Percentiles rank a stretch among this genome's conserved stretches.
phyloP scores from a whole-genome alignment of 768 basidiomycete species.

The Candolleomyces eurysporus region DNA sequence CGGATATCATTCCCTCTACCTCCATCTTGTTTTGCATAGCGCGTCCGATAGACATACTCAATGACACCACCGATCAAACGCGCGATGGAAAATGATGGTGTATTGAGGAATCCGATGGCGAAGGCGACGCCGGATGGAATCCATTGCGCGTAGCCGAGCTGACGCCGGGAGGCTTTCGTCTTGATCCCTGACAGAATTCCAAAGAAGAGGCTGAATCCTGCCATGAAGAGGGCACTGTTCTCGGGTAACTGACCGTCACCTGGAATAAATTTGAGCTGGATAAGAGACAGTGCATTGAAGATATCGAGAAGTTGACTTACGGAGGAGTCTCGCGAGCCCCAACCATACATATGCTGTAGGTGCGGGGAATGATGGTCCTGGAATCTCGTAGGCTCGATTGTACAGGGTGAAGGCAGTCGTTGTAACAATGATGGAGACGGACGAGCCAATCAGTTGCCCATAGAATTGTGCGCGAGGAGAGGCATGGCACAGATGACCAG shows the following conservation, averaged over 20 bases:
- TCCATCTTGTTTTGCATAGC: conserved; percentile 40
- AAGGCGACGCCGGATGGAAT: conserved; percentile 94
- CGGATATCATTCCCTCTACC: conserved; percentile 54
- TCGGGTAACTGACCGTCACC: conserved; percentile 79
- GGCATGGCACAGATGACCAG: conserved; percentile 88
- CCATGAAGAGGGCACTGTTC: conserved; percentile 76
- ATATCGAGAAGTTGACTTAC: conserved; percentile 18
- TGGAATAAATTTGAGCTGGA: too few relatives aligned
- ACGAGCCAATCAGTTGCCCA: conserved; percentile 88
- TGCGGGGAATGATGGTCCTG: conserved; percentile 93
- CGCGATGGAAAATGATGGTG: conserved; percentile 91
- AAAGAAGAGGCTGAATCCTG: conserved; percentile 71
- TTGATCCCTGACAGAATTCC: conserved; percentile 66
- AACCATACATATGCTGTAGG: conserved; percentile 96
- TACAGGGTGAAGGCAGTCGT: conserved; percentile 87
- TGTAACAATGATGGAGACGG: conserved; percentile 85
- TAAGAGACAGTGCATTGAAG: too few relatives aligned
- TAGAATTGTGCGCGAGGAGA: conserved; percentile 94
- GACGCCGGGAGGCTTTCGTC: conserved; percentile 49
- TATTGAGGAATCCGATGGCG: conserved; percentile 94
- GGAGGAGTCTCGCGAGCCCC: conserved; percentile 68
- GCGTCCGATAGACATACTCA: conserved; percentile 66
- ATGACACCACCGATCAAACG: conserved; percentile 84
- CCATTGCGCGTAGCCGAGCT: conserved; percentile 62
- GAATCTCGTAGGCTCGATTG: conserved; percentile 82